A percentile compares a stretch with the other conserved stretches of the same genome.
These are phyloP conservation scores for Neonectria faginata DNA, from an alignment of 2,329 filamentous ascomycete genomes.

Conservation along the genomic window DNA sequence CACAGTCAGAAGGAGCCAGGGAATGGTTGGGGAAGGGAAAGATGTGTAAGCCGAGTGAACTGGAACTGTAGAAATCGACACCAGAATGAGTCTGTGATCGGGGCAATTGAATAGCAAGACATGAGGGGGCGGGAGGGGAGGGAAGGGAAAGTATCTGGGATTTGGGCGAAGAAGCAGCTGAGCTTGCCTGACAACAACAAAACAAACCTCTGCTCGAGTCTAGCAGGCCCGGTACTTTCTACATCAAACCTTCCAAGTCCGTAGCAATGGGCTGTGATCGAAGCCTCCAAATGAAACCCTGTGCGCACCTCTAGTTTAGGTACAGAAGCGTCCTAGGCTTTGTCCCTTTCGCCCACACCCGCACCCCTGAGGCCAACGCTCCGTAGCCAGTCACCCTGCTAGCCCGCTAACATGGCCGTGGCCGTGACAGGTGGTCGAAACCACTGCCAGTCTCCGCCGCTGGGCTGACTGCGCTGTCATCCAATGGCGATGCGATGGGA, in stretches of 20 bases:
- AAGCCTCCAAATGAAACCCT: neutral
- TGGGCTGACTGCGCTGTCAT: conserved; percentile 2
- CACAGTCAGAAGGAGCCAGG: neutral
- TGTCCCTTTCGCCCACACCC: too few species aligned
- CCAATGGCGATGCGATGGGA: neutral
- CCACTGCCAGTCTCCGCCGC: conserved; percentile 1
- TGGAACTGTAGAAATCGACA: neutral
- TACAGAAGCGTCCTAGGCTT: neutral
- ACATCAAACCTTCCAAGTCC: neutral
- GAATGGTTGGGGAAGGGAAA: too few species aligned
- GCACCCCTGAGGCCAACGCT: neutral
- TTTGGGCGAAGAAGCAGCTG: neutral
- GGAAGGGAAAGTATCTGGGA: neutral
- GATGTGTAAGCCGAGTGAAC: neutral
- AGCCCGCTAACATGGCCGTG: neutral
- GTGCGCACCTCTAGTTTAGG: neutral
- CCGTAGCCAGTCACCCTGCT: neutral
- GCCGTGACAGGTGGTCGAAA: neutral
- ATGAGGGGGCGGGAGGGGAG: neutral
- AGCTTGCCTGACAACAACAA: conserved; percentile 5
- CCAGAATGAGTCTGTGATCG: neutral
- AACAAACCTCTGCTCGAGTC: neutral
- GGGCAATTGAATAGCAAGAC: neutral
- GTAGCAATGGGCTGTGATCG: too few species aligned
- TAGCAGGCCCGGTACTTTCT: too few species aligned